Conservation (phyloP, 257 asterid genomes). For the Capsicum chinense region DNA sequence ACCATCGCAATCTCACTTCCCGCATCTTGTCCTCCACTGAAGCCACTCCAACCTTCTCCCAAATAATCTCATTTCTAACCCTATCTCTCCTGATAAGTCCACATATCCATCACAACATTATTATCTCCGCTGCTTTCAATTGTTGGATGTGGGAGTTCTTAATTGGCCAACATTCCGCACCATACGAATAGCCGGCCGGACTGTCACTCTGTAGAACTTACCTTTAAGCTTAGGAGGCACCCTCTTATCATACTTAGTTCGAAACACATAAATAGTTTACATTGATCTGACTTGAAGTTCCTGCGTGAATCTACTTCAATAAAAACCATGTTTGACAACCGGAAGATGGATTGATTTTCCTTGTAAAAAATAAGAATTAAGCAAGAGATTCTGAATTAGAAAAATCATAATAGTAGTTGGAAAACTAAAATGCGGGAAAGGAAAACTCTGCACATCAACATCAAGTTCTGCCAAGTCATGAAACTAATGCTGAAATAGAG, state of each 20-base stretch:
- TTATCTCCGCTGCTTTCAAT: no score
- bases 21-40: no score
- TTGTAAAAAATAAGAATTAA: neutral
- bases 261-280: neutral
- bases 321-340: neutral
- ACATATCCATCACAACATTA: no score
- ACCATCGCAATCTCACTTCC: no score
- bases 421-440: slow-evolving; percentile 16
- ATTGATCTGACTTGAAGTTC: neutral
- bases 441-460: slow-evolving; percentile 4
- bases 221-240: no score
- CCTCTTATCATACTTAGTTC: neutral
- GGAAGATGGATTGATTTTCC: slow-evolving; percentile 10
- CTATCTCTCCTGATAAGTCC: no score
- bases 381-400: neutral
- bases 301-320: neutral
- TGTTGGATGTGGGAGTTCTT: no score
- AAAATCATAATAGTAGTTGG: neutral
- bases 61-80: no score
- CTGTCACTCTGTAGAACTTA: no score
- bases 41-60: no score
- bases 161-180: no score
- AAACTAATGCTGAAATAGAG: neutral
- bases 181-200: no score
- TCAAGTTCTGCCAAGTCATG: neutral